phyloP scores from a whole-genome alignment of 257 asterid species.

The Nicotiana obtusifolia region DNA sequence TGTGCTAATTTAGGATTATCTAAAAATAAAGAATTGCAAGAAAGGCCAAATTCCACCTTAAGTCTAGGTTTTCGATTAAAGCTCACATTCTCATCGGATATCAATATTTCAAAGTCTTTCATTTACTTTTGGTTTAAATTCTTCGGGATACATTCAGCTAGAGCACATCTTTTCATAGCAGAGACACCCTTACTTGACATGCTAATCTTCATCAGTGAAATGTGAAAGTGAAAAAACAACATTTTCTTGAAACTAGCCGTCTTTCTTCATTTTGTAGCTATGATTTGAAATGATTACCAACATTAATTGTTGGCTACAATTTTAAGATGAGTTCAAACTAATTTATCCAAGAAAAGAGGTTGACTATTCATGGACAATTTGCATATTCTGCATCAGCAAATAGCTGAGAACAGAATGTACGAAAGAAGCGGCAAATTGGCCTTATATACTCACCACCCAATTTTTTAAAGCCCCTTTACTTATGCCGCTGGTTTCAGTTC shows the following conservation, averaged over 20 bases:
- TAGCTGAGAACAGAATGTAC: background rate
- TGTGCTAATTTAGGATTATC: background rate
- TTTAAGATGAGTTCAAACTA: background rate
- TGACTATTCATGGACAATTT: background rate
- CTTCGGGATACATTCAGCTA: too few relatives aligned
- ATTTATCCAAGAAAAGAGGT: background rate
- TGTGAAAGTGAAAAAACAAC: too few relatives aligned
- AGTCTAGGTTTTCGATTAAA: too few relatives aligned
- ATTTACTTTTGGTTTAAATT: too few relatives aligned
- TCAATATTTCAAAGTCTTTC: too few relatives aligned
- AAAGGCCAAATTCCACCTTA: too few relatives aligned
- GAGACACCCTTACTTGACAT: too few relatives aligned
- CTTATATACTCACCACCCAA: slow-evolving; percentile 63
- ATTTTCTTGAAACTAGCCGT: background rate
- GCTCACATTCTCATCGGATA: too few relatives aligned
- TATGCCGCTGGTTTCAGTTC: slow-evolving; percentile 59
- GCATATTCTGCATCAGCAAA: background rate
- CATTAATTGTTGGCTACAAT: background rate
- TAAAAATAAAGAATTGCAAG: too few relatives aligned
- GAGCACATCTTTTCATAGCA: too few relatives aligned
- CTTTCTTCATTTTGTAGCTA: background rate
- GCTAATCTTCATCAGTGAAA: too few relatives aligned
- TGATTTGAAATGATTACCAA: background rate
- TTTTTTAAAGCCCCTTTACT: slow-evolving; percentile 70
- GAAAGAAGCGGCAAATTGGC: background rate